Percentiles rank a stretch among this genome's conserved stretches.
These are phyloP conservation scores for Plasmodium gallinaceum DNA, from an alignment of 169 alveolate genomes.

Conservation along the genomic window DNA sequence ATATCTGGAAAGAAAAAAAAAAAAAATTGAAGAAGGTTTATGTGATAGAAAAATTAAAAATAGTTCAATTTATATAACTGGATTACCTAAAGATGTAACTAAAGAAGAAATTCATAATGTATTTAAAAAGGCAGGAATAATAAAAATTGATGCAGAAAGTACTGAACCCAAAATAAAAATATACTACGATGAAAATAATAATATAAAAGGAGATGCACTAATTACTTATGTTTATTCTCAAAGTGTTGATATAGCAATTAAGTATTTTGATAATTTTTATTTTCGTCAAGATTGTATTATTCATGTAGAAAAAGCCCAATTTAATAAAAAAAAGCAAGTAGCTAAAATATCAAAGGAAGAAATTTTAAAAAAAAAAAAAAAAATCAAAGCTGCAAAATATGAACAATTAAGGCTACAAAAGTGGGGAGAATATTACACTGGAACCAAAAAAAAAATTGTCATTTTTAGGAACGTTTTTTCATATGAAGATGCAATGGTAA, in stretches of 20 bases:
- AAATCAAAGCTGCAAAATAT: constrained; percentile 78
- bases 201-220: constrained; percentile 88
- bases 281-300: constrained; percentile 84
- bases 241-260: constrained; percentile 88
- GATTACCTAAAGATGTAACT: constrained; percentile 86
- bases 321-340: constrained; percentile 58
- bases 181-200: constrained; percentile 84
- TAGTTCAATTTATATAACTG: constrained; percentile 85
- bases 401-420: constrained; percentile 77
- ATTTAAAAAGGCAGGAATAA: constrained; percentile 89
- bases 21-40: constrained; percentile 73
- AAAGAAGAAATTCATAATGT: constrained; percentile 83
- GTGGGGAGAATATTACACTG: constrained; percentile 66
- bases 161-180: constrained; percentile 88
- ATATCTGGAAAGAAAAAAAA: constrained; percentile 70
- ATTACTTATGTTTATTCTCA: constrained; percentile 88
- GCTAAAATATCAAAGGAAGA: constrained; percentile 64
- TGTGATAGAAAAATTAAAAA: constrained; percentile 78
- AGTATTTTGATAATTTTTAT: constrained; percentile 85
- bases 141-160: constrained; percentile 89
- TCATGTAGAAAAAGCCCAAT: constrained; percentile 86
- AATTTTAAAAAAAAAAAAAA: constrained; percentile 43
- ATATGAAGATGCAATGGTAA: constrained; percentile 82
- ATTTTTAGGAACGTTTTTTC: constrained; percentile 87
- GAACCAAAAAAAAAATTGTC: constrained; percentile 81